Base-by-base conservation (phyloP, 2,329 filamentous ascomycete species). In the Epicoccum nigrum region DNA sequence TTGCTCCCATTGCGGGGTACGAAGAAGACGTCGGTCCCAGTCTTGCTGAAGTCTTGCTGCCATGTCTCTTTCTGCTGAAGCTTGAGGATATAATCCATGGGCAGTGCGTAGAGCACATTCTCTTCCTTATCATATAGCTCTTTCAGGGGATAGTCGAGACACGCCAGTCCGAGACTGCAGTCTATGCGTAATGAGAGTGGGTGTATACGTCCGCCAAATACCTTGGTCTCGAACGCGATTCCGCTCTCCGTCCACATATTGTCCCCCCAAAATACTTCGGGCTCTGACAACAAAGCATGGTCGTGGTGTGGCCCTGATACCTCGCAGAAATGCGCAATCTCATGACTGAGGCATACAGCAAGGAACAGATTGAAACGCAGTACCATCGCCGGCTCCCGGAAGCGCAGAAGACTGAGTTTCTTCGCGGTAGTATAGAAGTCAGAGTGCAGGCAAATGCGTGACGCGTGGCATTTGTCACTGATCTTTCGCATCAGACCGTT, bases 401-500 rank as follows among this genome's bases (percentile, higher is more conserved):
- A 74, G 30, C 64, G 65, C 21, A 74, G 33, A 1, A 72, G 15
- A 45, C 69, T 72, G 13, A 74, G 60, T 41, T 72, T 72, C 55
- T 72, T 73, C 9, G 72, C 72, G 2, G 70, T 73, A 9, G 71
- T 74, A 37, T 74, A 74, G 42, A 75, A 74, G 47, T 74, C 72
- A 5, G 71, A 68, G 45, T 74, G 71, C 2, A 75, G 55, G 42
- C 71, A 71, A 21, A 75, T 73, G n/a, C 67, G 62, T 47, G 67
- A 70, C 5, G 64, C 69, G 32, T 71, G 72, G 42, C 70, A 72
- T 31, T 71, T 72, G 35, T 68, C 59, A 27, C 68, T 63, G 13
- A 71, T 58, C 33, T 69, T 70, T 9, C 69, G 70, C 54, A 71
- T 63, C 17, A 73, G 40, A 0, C 69, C 70, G 31, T 70, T 69